Evolutionary conservation across 768 basidiomycete species (phyloP).

Genomic region (Imleria badia): DNA sequence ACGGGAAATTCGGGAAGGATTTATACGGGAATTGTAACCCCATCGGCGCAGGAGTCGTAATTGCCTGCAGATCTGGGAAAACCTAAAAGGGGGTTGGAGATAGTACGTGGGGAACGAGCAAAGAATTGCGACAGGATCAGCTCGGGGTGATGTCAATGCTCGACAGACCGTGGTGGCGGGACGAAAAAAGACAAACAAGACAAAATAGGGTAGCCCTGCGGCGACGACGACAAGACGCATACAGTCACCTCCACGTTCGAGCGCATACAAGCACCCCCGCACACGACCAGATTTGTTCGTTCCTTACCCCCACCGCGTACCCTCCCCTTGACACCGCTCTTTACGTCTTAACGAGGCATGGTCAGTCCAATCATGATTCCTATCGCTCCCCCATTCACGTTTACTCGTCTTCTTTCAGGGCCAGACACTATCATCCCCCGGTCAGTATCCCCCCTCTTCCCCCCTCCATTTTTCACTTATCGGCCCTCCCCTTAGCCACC

Average conservation of each 20-base stretch:
- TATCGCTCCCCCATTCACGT: slow-evolving; percentile 5
- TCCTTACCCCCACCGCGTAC: slow-evolving; percentile 6
- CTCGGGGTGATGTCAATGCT: neutral
- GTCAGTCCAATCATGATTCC: slow-evolving; percentile 17
- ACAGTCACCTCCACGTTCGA: neutral
- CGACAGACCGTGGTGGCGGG: slow-evolving; percentile 1
- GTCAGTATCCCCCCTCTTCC: slow-evolving; percentile 40
- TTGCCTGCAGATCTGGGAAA: slow-evolving; percentile 6
- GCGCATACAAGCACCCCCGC: slow-evolving; percentile 18
- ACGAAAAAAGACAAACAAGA: slow-evolving; percentile 30
- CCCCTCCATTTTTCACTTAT: slow-evolving; percentile 10
- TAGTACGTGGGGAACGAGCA: slow-evolving; percentile 1
- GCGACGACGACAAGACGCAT: slow-evolving; percentile 13
- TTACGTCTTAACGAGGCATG: slow-evolving; percentile 33
- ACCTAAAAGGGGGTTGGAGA: slow-evolving; percentile 8
- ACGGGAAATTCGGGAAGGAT: too few relatives aligned
- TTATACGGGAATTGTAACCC: slow-evolving; percentile 17
- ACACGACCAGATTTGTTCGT: neutral
- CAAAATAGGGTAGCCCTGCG: slow-evolving; percentile 26
- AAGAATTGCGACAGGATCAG: neutral
- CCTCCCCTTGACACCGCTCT: slow-evolving; percentile 5
- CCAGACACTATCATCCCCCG: slow-evolving; percentile 82
- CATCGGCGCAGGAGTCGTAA: slow-evolving; percentile 14
- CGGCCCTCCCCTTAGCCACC: slow-evolving; percentile 52
- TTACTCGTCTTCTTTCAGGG: slow-evolving; percentile 46